phyloP scores from a whole-genome alignment of 2,329 filamentous ascomycete species.

The Cercospora sojina region DNA sequence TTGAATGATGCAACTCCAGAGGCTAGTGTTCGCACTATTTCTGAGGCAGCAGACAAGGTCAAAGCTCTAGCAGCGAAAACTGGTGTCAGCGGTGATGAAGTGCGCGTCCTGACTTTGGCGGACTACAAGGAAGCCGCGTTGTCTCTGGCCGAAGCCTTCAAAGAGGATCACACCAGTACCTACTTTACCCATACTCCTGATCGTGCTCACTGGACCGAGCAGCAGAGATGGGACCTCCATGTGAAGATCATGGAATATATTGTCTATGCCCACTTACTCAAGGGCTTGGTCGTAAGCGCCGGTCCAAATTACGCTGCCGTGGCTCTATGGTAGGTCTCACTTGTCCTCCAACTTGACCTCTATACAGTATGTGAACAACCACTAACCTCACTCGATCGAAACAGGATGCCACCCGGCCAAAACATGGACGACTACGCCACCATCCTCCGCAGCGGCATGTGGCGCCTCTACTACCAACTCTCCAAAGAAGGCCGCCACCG shows the following conservation, averaged over 20 bases:
- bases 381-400: too few relatives aligned
- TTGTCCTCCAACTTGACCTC: too few relatives aligned
- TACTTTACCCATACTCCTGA: conserved; percentile 75
- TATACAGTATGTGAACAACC: too few relatives aligned
- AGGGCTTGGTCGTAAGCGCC: conserved; percentile 71
- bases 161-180: conserved; percentile 68
- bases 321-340: conserved; percentile 67
- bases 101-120: conserved; percentile 63
- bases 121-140: conserved; percentile 71
- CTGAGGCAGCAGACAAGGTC: conserved; percentile 19
- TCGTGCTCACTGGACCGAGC: conserved; percentile 59
- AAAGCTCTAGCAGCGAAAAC: conserved; percentile 10
- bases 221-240: conserved; percentile 74
- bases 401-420: conserved; percentile 75
- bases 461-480: conserved; percentile 73
- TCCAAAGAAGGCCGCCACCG: conserved; percentile 68
- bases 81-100: conserved; percentile 46
- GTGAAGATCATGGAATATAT: conserved; percentile 75
- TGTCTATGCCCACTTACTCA: conserved; percentile 71
- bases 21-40: conserved; percentile 14
- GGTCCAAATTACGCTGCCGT: conserved; percentile 75
- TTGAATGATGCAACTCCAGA: conserved; percentile 34
- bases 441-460: conserved; percentile 71
- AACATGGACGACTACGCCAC: conserved; percentile 73
- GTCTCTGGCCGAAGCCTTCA: conserved; percentile 75